Evolutionary conservation across 345 rosid genomes (phyloP).

Genomic region (Hibiscus trionum): DNA sequence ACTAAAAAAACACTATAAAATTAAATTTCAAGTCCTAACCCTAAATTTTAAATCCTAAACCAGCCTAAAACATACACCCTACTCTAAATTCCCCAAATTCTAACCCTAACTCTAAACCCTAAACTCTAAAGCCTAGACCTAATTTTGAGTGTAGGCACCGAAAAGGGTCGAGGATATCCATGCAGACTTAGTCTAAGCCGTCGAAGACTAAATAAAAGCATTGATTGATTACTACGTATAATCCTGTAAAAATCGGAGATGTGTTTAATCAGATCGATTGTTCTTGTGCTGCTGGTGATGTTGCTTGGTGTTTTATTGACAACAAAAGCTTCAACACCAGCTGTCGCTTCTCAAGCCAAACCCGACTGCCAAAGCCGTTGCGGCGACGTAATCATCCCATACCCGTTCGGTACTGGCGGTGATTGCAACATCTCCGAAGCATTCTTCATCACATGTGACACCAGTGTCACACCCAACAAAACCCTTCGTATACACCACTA

Average conservation of each 20-base stretch:
- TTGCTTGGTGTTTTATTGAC: neutral
- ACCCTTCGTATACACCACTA: neutral
- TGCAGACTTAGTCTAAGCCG: no score
- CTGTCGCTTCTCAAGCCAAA: neutral
- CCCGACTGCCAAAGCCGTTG: neutral
- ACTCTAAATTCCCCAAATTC: no score
- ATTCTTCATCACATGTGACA: conserved; percentile 14
- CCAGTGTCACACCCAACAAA: neutral
- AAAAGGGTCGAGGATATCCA: no score
- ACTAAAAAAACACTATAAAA: no score
- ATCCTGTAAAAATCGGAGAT: neutral
- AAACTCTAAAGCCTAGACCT: no score
- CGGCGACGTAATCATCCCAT: conserved; percentile 12
- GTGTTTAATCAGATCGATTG: neutral
- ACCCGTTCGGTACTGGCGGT: conserved; percentile 13
- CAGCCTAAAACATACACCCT: no score
- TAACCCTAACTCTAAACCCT: no score
- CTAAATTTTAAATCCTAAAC: no score
- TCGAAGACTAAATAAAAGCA: neutral
- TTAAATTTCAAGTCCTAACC: no score
- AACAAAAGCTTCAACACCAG: neutral
- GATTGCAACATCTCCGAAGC: neutral
- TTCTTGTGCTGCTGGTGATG: neutral
- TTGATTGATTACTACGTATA: neutral
- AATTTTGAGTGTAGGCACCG: no score